phyloP scores from a whole-genome alignment of 2,329 filamentous ascomycete genomes.

The Aspergillus ustus region DNA sequence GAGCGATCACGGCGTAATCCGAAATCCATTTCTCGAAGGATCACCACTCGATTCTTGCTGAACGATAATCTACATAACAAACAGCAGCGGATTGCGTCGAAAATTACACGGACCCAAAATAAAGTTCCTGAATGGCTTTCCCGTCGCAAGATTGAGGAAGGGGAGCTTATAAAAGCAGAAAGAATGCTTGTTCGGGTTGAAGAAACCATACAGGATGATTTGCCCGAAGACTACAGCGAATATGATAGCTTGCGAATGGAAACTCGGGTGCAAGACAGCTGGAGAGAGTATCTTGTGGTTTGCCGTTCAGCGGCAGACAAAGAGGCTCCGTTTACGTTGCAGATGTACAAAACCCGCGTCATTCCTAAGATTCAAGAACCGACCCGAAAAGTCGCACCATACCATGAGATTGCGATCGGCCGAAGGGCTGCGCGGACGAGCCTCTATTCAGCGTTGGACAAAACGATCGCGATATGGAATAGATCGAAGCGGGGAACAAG shows the following conservation, averaged over 20 bases:
- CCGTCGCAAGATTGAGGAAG: conserved; percentile 53
- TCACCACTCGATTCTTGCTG: conserved; percentile 51
- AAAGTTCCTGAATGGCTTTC: conserved; percentile 41
- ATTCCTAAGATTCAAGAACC: conserved; percentile 64
- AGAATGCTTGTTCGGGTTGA: conserved; percentile 70
- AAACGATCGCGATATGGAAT: conserved; percentile 68
- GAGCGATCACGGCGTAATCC: conserved; percentile 24
- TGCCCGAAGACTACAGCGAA: conserved; percentile 67
- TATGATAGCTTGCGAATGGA: conserved; percentile 65
- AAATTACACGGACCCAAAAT: conserved; percentile 41
- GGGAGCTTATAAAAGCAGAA: conserved; percentile 69
- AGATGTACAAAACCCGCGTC: conserved; percentile 66
- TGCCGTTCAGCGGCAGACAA: conserved; percentile 62
- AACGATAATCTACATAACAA: conserved; percentile 49
- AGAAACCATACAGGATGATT: conserved; percentile 52
- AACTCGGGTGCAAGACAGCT: conserved; percentile 64
- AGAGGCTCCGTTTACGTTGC: conserved; percentile 59
- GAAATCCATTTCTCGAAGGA: conserved; percentile 29
- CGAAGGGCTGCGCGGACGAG: conserved; percentile 62
- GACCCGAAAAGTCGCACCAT: conserved; percentile 58
- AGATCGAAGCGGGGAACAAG: conserved; percentile 58
- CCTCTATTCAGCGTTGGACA: conserved; percentile 68
- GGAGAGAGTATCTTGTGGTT: conserved; percentile 67
- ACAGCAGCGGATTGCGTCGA: conserved; percentile 45
- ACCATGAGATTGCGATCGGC: conserved; percentile 62